Evolutionary conservation across 2,329 filamentous ascomycete genomes (phyloP), one percentile per base, ranked within the genome.

Genomic region (Periconia sp.): DNA sequence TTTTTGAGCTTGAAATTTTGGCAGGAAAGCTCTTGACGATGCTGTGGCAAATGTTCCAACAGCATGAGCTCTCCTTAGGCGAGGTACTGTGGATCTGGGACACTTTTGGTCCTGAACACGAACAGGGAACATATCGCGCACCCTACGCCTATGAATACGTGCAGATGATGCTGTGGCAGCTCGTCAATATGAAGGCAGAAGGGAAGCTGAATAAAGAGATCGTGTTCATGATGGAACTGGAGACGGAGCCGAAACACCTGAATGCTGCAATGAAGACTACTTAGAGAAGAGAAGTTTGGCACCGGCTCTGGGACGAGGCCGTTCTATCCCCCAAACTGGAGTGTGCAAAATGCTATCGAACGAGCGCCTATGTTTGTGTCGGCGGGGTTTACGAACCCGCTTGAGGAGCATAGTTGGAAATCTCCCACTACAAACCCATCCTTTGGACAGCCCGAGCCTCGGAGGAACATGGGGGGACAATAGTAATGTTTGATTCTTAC

Each of bases 31-130:
- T 53, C 6, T n/a, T 41, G 13, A 10, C 19, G 2, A 33, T n/a
- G 8, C 31, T 53, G 15, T 56, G 54, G 50, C n/a, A 44, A 2
- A 17, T 45, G 30, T 50, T 53, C 19, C 30, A 30, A 15, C 13
- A n/a, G 10, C 31, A 31, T 5, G 47, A 50, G 18, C 40, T 56
- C 10, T 20, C 19, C n/a, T 17, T 31, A 11, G 15, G n/a, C 18
- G 54, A 56, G 47, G 50, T 53, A 19, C 11, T 50, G 17, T 56
- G 54, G 54, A 56, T 56, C 20, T 56, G 54, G 54, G 54, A 56
- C 17, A 53, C 47, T 7, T 56, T 56, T 47, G 31, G 42, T n/a
- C 20, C 27, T 8, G 17, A 11, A 1, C 3, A 18, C n/a, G 41
- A 18, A n/a, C 8, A 20, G 20, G 19, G 13, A 6, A 14, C 19